Conservation (phyloP, 441 rosid genomes). For the Pelargonium hybrid region DNA sequence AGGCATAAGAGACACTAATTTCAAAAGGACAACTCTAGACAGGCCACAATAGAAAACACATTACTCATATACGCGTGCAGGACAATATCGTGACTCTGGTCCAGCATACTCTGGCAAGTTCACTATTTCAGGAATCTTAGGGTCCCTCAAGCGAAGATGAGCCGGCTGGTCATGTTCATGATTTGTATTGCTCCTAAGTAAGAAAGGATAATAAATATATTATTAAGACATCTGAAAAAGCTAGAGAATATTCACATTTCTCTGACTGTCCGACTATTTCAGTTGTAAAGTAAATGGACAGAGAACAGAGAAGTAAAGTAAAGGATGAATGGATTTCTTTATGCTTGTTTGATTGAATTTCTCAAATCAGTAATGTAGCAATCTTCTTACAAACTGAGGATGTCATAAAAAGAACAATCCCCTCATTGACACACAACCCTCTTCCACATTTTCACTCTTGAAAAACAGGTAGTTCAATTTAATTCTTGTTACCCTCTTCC, state of each 20-base stretch:
- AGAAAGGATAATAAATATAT: constrained; percentile 11
- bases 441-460: too few relatives aligned
- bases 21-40: not conserved
- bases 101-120: constrained; percentile 76
- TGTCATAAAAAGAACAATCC: too few relatives aligned
- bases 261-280: too few relatives aligned
- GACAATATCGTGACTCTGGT: constrained; percentile 88
- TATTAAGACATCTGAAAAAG: not conserved
- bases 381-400: too few relatives aligned
- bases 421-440: too few relatives aligned
- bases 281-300: too few relatives aligned
- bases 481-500: too few relatives aligned
- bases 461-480: too few relatives aligned
- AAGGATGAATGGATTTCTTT: too few relatives aligned
- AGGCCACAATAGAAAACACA: constrained; percentile 10
- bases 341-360: too few relatives aligned
- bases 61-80: constrained; percentile 96
- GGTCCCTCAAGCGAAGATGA: constrained; percentile 68
- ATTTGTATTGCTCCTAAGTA: constrained; percentile 88
- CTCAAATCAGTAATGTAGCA: too few relatives aligned
- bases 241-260: not conserved
- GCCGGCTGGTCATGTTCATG: constrained; percentile 87
- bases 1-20: not conserved
- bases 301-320: too few relatives aligned
- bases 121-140: constrained; percentile 48